A percentile compares a stretch with the other conserved stretches of the same genome.
Conservation (phyloP, 352 stramenopile species). For the Phytopythium helicoides region DNA sequence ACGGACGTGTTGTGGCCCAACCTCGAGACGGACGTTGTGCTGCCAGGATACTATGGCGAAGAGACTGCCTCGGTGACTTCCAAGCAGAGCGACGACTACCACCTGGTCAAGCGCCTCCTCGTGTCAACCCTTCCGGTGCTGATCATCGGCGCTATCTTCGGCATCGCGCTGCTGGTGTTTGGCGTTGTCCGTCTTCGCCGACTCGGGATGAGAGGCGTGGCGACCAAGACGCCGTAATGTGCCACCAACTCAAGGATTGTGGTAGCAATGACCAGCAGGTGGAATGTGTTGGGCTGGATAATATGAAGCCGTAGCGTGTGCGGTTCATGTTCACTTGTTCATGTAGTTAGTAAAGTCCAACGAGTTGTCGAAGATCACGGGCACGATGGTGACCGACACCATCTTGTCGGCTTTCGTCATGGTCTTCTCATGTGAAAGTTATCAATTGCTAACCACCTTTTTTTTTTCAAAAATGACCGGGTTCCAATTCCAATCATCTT, state of each 20-base stretch:
- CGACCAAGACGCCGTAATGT: conserved; percentile 13
- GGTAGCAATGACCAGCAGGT: neutral
- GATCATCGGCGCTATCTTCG: conserved; percentile 41
- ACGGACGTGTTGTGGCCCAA: conserved; percentile 58
- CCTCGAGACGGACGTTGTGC: conserved; percentile 45
- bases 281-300: neutral
- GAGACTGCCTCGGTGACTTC: conserved; percentile 39
- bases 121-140: conserved; percentile 55
- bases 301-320: neutral
- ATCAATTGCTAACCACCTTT: no score
- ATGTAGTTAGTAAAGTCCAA: no score
- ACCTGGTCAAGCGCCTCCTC: conserved; percentile 36
- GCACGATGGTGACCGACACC: no score
- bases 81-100: conserved; percentile 34
- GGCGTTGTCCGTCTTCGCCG: conserved; percentile 43
- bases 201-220: conserved; percentile 21
- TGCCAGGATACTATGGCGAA: conserved; percentile 52
- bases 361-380: no score
- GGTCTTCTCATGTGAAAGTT: no score
- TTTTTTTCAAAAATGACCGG: no score
- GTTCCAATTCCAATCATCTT: no score
- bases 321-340: no score
- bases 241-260: conserved; percentile 3
- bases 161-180: conserved; percentile 25
- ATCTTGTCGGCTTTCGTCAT: no score